phyloP scores from a whole-genome alignment of 2,329 filamentous ascomycete genomes.

The Didymosphaeria variabile region DNA sequence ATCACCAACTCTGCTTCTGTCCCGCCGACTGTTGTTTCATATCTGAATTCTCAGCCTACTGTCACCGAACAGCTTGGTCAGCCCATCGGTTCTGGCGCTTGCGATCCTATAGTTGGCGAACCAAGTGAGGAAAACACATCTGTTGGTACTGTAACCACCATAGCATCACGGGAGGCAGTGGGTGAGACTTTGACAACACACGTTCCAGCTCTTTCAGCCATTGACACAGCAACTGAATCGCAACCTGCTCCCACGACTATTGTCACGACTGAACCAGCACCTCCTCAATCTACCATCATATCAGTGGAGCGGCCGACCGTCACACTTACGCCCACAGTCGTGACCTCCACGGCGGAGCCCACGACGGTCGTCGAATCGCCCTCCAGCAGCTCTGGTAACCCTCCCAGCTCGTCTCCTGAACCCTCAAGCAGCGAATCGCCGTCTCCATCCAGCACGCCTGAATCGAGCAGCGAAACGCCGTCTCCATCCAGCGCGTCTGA shows the following conservation, averaged over 20 bases:
- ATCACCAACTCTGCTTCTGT: conserved; percentile 37
- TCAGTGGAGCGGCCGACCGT: conserved; percentile 9
- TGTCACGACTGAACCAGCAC: conserved; percentile 12
- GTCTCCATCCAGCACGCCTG: conserved; percentile 10
- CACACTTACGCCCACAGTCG: conserved; percentile 9
- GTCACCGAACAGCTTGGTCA: conserved; percentile 41
- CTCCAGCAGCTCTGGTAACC: conserved; percentile 19
- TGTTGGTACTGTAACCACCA: conserved; percentile 14
- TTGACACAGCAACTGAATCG: background rate
- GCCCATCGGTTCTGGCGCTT: conserved; percentile 38
- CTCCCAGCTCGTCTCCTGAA: conserved; percentile 24
- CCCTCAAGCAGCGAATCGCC: conserved; percentile 21
- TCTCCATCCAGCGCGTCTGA: conserved; percentile 14
- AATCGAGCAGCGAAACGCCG: conserved; percentile 19
- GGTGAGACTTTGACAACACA: conserved; percentile 14
- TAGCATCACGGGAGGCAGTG: conserved; percentile 14
- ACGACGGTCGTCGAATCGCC: conserved; percentile 10
- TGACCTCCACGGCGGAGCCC: conserved; percentile 16
- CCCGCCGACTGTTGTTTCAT: conserved; percentile 37
- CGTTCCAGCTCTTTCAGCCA: conserved; percentile 10
- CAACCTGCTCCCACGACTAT: conserved; percentile 10
- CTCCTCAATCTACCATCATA: conserved; percentile 11
- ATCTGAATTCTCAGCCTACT: conserved; percentile 41
- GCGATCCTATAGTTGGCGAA: conserved; percentile 41
- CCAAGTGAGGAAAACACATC: background rate